Base-by-base conservation (phyloP, 257 asterid species). In the Anisodus acutangulus region DNA sequence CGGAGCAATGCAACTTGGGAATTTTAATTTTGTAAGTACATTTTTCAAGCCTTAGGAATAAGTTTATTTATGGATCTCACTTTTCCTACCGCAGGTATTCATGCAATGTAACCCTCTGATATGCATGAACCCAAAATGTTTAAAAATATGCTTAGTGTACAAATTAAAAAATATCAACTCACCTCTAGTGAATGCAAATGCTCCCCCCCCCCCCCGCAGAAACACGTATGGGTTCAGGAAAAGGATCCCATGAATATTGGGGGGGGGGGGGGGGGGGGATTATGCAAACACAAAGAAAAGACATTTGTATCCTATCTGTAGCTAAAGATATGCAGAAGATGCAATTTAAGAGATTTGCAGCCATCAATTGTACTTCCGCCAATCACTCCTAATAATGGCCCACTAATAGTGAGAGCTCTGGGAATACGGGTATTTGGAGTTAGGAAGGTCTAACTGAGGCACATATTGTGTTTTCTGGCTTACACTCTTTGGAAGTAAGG, bases 51-150 rank as follows among this genome's bases (percentile, higher is more conserved):
- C 81, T 49, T 51, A 53, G 22, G 43, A 76, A 51, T 26, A 76
- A 76, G 26, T 51, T 7, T 76, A 76, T 26, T 51, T 51, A 76
- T n/a, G 22, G 63, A 76, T 26, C n/a, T 17, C 22, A 49, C 41
- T n/a, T 47, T 51, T 10, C 43, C 6, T 5, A 51, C 60, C 12
- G 62, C 62, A 74, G 47, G 81, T 26, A 51, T 51, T 76, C 13
- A 2, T 19, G 43, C 19, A 47, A 74, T 74, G 81, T 76, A 53
- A 76, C 45, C 63, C 63, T 51, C 81, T 51, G 81, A 76, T 49
- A 76, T 0, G 12, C 45, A 76, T 51, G 62, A 76, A 51, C 22
- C 60, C 62, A 6, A 45, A 51, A 19, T 53, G 43, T 12, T 12
- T 76, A 26, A 64, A 62, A 64, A 10, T 64, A 64, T 64, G 71